Evolutionary conservation across 768 basidiomycete species (phyloP).

Genomic region (Macrolepiota fuliginosa): DNA sequence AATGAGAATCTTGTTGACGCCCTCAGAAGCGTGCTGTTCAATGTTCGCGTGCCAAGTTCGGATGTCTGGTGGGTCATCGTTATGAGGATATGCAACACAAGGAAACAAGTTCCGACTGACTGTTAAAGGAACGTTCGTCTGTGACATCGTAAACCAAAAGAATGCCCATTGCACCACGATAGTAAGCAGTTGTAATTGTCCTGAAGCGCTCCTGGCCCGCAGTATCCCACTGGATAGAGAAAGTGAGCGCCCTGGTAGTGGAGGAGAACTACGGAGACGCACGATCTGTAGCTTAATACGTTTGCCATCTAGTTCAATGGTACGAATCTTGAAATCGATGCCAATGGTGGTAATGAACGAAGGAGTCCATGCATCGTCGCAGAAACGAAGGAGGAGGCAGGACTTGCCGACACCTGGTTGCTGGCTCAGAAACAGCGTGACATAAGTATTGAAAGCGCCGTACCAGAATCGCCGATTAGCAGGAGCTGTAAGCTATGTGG

Average conservation of each 20-base stretch:
- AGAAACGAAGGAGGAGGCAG: constrained; percentile 92
- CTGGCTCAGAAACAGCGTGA: constrained; percentile 7
- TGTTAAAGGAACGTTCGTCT: constrained; percentile 92
- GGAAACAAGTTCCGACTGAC: constrained; percentile 45
- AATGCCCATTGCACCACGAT: constrained; percentile 98
- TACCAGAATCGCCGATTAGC: constrained; percentile 95
- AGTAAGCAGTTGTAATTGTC: constrained; percentile 98
- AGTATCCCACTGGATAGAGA: constrained; percentile 85
- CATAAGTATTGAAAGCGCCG: constrained; percentile 16
- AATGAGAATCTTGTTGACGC: constrained; percentile 98
- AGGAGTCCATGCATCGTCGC: constrained; percentile 99
- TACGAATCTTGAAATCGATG: constrained; percentile 99
- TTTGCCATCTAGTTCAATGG: constrained; percentile 97
- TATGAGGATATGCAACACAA: background rate
- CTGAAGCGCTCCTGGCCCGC: constrained; percentile 98
- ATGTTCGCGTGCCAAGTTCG: constrained; percentile 98
- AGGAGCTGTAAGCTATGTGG: constrained; percentile 58
- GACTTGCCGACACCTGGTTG: constrained; percentile 90
- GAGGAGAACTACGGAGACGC: constrained; percentile 26
- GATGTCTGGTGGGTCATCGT: constrained; percentile 61
- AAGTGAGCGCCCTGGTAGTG: background rate
- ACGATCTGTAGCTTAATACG: constrained; percentile 99
- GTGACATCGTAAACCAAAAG: constrained; percentile 98
- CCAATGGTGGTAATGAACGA: constrained; percentile 99
- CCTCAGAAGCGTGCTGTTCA: constrained; percentile 97